phyloP scores from a whole-genome alignment of 2,329 filamentous ascomycete genomes.

The Amauroascus niger region DNA sequence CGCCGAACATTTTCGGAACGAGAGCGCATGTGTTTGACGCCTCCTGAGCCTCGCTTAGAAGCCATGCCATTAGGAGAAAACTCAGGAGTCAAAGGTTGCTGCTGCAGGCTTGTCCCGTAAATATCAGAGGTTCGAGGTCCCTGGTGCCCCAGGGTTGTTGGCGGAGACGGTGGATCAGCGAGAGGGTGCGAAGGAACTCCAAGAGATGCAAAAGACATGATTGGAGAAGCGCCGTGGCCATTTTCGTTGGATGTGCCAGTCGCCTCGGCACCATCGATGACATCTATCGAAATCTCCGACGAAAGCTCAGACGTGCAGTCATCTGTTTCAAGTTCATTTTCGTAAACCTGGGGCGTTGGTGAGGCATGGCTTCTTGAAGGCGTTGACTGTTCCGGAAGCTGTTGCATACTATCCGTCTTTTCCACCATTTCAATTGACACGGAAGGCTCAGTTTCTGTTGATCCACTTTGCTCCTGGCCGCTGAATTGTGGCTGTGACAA shows the following conservation, averaged over 20 bases:
- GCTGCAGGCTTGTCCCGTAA: conserved; percentile 19
- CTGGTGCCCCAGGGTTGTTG: conserved; percentile 35
- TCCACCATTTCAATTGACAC: conserved; percentile 40
- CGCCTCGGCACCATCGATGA: conserved; percentile 36
- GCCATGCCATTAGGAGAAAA: not conserved
- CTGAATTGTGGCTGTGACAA: not conserved
- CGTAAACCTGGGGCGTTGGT: conserved; percentile 16
- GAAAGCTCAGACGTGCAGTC: conserved; percentile 47
- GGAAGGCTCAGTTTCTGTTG: conserved; percentile 35
- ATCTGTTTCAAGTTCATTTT: conserved; percentile 38
- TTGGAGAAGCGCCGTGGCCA: conserved; percentile 28
- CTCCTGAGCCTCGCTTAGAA: not conserved
- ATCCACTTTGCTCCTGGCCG: not conserved
- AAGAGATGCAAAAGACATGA: conserved; percentile 30
- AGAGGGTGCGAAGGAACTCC: conserved; percentile 38
- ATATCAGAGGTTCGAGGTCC: conserved; percentile 28
- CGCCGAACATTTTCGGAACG: conserved; percentile 28
- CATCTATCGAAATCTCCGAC: conserved; percentile 44
- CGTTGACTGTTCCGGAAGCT: conserved; percentile 38
- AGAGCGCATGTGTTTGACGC: conserved; percentile 21
- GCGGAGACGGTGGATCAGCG: conserved; percentile 37
- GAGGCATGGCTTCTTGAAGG: not conserved
- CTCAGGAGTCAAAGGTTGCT: conserved; percentile 1
- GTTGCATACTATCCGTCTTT: conserved; percentile 44
- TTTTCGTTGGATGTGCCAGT: conserved; percentile 24